Evolutionary conservation across 495 filamentous ascomycete species (phyloP), one percentile per base, ranked within the genome.

Genomic region (Penicillium desertorum): DNA sequence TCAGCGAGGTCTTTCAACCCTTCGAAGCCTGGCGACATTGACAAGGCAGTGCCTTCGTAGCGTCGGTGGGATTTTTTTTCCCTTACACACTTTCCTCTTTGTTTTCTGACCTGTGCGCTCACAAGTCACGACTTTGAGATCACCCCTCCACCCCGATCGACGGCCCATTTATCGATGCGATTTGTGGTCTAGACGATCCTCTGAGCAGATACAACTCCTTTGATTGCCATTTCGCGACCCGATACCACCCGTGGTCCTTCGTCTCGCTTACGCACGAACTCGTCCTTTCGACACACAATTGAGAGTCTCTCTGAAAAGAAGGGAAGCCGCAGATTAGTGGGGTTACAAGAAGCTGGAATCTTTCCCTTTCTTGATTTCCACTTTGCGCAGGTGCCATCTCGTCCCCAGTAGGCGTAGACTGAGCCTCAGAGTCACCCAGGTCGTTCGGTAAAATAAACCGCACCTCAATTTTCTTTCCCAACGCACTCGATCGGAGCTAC

Each of bases 311-410:
- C 54, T 61, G 54, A 64, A 65, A 54, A 60, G 57, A 66, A 63
- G 53, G 67, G 57, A 62, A 66, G 54, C 61, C 64, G 62, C 61
- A 67, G 59, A 60, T 64, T 58, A 62, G 67, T 65, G 68, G 69
- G 65, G 63, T 71, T 65, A 49, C 63, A 63, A 68, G 56, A 69
- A 58, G 67, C 63, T 58, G 60, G 59, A 69, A 66, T 53, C 60
- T 59, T 58, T 59, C 52, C 36, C 17, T 59, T 54, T 60, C 61
- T 62, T 65, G 61, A 64, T 61, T 65, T 53, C 56, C 52, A 65
- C 62, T 58, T 34, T 39, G 64, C 71, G 57, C 66, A 63, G 64
- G 69, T 71, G 59, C 52, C 37, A 60, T 65, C 53, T 68, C 59
- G 62, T 60, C 56, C 62, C 45, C 12, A 54, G 60, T 59, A 55